These are phyloP conservation scores for Talinum fruticosum DNA, from an alignment of 148 eudicot species.

Conservation along the genomic window DNA sequence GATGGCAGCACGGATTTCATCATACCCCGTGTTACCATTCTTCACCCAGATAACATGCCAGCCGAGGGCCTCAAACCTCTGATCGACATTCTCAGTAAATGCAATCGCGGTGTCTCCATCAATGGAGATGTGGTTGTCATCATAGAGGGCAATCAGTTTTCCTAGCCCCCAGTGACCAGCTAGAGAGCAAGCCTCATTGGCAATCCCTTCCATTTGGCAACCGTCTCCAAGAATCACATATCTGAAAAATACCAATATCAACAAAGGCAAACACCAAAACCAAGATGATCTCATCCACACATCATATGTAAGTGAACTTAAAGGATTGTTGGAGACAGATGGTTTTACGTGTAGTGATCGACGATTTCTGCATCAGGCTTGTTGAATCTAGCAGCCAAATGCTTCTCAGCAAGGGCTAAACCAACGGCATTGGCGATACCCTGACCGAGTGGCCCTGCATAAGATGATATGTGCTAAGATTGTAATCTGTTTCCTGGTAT, in stretches of 20 bases:
- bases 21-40: constrained; percentile 61
- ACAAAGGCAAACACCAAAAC: background rate
- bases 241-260: constrained; percentile 25
- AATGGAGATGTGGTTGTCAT: constrained; percentile 65
- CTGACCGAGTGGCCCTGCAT: constrained; percentile 68
- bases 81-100: constrained; percentile 57
- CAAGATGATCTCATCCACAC: background rate
- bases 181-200: constrained; percentile 67
- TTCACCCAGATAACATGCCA: constrained; percentile 73
- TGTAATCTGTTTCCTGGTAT: background rate
- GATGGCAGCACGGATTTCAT: constrained; percentile 70
- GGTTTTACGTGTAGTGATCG: constrained; percentile 60
- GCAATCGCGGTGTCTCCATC: constrained; percentile 72
- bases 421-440: constrained; percentile 70
- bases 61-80: constrained; percentile 59
- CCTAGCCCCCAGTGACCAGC: constrained; percentile 78
- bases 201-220: constrained; percentile 72
- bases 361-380: constrained; percentile 56
- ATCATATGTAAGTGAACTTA: background rate
- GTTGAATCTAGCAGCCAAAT: constrained; percentile 65
- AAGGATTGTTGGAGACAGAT: background rate
- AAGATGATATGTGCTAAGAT: constrained; percentile 6
- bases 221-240: constrained; percentile 66
- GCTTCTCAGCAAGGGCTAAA: constrained; percentile 66
- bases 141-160: constrained; percentile 62